Evolutionary conservation across 768 basidiomycete species (phyloP).

Genomic region (Leccinellum albellum): DNA sequence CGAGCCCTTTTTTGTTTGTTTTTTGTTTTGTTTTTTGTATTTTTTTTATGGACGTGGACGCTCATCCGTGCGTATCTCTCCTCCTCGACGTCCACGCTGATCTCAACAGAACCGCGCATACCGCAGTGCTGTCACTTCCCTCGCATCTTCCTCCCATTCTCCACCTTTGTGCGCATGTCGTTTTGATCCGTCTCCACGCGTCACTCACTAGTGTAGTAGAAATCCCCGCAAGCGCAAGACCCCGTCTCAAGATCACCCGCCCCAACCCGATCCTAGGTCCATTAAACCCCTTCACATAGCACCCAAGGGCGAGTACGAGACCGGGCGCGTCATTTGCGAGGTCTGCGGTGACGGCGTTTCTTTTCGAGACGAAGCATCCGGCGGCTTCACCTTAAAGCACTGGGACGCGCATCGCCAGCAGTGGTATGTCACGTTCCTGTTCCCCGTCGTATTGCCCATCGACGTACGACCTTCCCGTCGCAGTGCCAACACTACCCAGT

Average conservation of each 20-base stretch:
- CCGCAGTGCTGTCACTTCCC: constrained; percentile 10
- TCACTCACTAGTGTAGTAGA: constrained; percentile 19
- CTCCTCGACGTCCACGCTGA: constrained; percentile 5
- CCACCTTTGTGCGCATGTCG: constrained; percentile 19
- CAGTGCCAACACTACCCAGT: constrained; percentile 32
- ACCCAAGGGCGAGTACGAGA: constrained; percentile 54
- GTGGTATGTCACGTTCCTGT: constrained; percentile 43
- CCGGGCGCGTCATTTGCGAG: constrained; percentile 64
- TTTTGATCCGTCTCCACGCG: constrained; percentile 16
- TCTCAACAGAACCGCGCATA: constrained; percentile 13
- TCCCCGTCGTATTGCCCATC: constrained; percentile 1
- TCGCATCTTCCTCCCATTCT: constrained; percentile 14
- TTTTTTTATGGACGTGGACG: constrained; percentile 17
- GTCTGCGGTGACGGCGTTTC: constrained; percentile 58
- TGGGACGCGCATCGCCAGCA: constrained; percentile 64
- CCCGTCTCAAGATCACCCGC: constrained; percentile 21
- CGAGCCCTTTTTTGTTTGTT: constrained; percentile 2
- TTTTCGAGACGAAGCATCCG: constrained; percentile 61
- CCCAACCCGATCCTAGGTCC: constrained; percentile 12
- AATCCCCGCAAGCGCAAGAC: constrained; percentile 41
- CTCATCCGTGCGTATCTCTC: constrained; percentile 16
- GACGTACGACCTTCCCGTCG: constrained; percentile 1
- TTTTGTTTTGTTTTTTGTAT: background rate
- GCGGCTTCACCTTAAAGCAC: constrained; percentile 61
- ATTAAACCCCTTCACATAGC: constrained; percentile 10